These are phyloP conservation scores for Xylariaceae sp. DNA, from an alignment of 2,329 filamentous ascomycete species.

Conservation along the genomic window DNA sequence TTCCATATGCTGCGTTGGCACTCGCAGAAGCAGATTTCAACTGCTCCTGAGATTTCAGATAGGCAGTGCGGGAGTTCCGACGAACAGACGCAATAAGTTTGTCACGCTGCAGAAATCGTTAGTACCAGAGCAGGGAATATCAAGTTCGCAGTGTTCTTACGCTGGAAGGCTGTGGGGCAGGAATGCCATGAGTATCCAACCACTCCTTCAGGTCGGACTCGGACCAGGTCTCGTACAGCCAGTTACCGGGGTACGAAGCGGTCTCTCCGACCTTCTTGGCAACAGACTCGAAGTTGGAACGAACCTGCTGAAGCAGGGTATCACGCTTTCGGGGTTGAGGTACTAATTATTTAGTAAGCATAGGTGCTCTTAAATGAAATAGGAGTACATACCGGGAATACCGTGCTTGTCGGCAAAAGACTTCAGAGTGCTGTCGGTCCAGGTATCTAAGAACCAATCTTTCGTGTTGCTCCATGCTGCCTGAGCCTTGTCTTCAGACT, in stretches of 20 bases:
- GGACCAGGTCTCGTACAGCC: slow-evolving; percentile 90
- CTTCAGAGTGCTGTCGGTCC: slow-evolving; percentile 93
- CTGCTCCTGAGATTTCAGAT: slow-evolving; percentile 68
- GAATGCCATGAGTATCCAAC: slow-evolving; percentile 87
- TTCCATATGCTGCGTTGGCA: slow-evolving; percentile 72
- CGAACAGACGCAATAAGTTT: slow-evolving; percentile 88
- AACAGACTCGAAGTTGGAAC: slow-evolving; percentile 78
- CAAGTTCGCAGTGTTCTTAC: slow-evolving; percentile 37
- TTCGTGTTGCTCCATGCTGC: slow-evolving; percentile 74
- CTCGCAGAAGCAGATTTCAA: slow-evolving; percentile 66
- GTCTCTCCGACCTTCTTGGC: slow-evolving; percentile 80
- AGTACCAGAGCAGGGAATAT: slow-evolving; percentile 12
- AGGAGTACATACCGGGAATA: slow-evolving; percentile 66
- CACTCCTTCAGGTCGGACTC: slow-evolving; percentile 93
- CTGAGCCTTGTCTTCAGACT: slow-evolving; percentile 78
- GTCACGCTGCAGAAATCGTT: slow-evolving; percentile 63
- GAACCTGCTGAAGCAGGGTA: slow-evolving; percentile 75
- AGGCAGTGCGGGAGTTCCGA: slow-evolving; percentile 84
- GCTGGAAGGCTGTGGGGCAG: slow-evolving; percentile 80
- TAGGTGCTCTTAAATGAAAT: background rate
- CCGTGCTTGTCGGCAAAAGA: slow-evolving; percentile 86
- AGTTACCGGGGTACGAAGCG: slow-evolving; percentile 87
- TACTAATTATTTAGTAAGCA: slow-evolving; percentile 48
- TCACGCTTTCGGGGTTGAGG: slow-evolving; percentile 89
- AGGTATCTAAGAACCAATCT: slow-evolving; percentile 95